A percentile compares a stretch with the other conserved stretches of the same genome.
phyloP scores from a whole-genome alignment of 495 filamentous ascomycete species.

The Elasticomyces elasticus region DNA sequence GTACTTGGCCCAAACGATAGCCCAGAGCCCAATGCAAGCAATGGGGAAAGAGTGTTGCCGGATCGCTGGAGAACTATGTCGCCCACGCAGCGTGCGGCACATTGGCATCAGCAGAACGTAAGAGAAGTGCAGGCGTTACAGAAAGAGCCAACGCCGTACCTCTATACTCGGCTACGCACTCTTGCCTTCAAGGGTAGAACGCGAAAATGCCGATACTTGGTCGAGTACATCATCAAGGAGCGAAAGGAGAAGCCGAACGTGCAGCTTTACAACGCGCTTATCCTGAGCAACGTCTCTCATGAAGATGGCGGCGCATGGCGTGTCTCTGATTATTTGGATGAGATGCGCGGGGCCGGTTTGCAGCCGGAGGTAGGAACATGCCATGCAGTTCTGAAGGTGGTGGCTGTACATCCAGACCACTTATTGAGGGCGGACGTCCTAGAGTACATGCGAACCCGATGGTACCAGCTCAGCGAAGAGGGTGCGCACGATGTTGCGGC shows the following conservation, averaged over 20 bases:
- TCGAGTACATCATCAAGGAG: conserved; percentile 49
- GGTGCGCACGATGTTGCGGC: conserved; percentile 59
- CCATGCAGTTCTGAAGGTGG: conserved; percentile 61
- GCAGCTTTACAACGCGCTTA: conserved; percentile 61
- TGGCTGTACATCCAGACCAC: conserved; percentile 81
- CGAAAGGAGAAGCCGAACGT: conserved; percentile 53
- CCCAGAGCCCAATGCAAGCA: no score
- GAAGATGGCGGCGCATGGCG: conserved; percentile 52
- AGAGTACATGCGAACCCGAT: conserved; percentile 57
- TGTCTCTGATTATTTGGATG: conserved; percentile 50
- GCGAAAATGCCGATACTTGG: conserved; percentile 32
- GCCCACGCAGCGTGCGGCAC: not conserved
- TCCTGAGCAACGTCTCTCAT: conserved; percentile 57
- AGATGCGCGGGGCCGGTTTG: conserved; percentile 57
- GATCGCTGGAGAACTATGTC: not conserved
- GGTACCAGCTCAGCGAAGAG: conserved; percentile 53
- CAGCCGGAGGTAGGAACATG: conserved; percentile 53
- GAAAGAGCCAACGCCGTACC: conserved; percentile 21
- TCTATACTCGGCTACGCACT: conserved; percentile 41
- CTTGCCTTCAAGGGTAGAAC: conserved; percentile 26
- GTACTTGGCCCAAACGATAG: no score
- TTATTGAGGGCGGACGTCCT: conserved; percentile 62
- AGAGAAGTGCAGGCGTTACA: not conserved
- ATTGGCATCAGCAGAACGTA: not conserved
- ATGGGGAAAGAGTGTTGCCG: not conserved